Evolutionary conservation across 352 stramenopile species (phyloP).

Genomic region (Pythium sukuiense): DNA sequence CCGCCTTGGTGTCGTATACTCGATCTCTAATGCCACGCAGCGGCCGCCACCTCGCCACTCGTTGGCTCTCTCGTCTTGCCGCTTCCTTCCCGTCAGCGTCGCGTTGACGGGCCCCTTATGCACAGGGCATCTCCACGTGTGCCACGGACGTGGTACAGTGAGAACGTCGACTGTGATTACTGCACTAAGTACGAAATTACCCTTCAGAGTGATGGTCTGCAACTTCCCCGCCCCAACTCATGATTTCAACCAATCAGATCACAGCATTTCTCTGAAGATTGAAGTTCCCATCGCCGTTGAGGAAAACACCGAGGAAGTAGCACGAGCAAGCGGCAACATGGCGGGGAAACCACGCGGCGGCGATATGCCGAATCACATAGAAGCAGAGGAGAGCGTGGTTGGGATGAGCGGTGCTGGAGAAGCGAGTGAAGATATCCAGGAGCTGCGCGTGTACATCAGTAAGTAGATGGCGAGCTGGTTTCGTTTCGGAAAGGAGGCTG

Average conservation of each 20-base stretch:
- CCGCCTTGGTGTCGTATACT: not conserved
- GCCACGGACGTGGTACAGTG: slow-evolving; percentile 3
- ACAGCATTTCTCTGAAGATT: not conserved
- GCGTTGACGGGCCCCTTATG: slow-evolving; percentile 2
- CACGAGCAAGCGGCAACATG: not conserved
- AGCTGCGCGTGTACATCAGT: slow-evolving; percentile 74
- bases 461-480: not conserved
- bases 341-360: slow-evolving; percentile 3
- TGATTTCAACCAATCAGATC: slow-evolving; percentile 25
- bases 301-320: not conserved
- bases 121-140: not conserved
- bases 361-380: slow-evolving; percentile 3
- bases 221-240: slow-evolving; percentile 7
- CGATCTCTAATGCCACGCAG: not conserved
- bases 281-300: slow-evolving; percentile 11
- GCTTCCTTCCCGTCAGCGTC: not conserved
- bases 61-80: not conserved
- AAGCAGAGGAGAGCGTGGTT: not conserved
- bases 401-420: not conserved
- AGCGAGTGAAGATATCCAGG: slow-evolving; percentile 45
- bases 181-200: not conserved
- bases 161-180: not conserved
- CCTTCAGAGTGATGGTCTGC: slow-evolving; percentile 16
- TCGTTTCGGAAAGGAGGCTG: not conserved
- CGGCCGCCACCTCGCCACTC: not conserved